Conservation (phyloP, 352 stramenopile genomes). For the Aphanomyces astaci region DNA sequence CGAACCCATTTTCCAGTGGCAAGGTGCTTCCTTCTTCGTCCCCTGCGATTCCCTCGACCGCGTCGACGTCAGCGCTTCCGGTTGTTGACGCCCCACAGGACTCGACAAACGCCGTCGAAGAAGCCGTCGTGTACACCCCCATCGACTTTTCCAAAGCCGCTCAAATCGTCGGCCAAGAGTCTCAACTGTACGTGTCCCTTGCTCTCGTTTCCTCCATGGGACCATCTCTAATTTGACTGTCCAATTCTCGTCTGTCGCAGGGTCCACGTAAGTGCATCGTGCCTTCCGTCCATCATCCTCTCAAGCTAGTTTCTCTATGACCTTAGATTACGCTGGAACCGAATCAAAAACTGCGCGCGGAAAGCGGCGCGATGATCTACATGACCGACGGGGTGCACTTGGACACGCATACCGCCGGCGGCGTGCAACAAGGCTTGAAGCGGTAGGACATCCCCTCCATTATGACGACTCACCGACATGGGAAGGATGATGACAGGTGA, state of each 20-base stretch:
- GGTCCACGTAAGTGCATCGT: conserved; percentile 16
- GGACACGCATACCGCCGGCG: conserved; percentile 87
- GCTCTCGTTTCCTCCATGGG: background rate
- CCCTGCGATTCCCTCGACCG: background rate
- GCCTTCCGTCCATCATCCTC: too few species aligned
- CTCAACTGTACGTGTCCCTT: conserved; percentile 50
- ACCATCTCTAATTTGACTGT: too few species aligned
- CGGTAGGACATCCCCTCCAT: conserved; percentile 51
- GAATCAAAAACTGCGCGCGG: conserved; percentile 86
- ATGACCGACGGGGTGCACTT: conserved; percentile 91
- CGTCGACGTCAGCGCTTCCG: background rate
- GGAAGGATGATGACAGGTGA: conserved; percentile 63
- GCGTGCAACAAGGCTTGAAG: conserved; percentile 78
- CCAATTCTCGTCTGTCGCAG: background rate
- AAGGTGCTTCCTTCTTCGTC: background rate
- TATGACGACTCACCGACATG: background rate
- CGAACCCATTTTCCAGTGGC: conserved; percentile 1
- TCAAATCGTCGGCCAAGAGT: conserved; percentile 74
- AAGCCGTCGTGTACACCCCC: conserved; percentile 45
- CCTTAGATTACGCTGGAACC: conserved; percentile 76
- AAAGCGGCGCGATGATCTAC: conserved; percentile 93
- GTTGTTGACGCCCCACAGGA: background rate
- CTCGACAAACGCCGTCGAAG: conserved; percentile 32
- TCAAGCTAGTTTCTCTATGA: background rate
- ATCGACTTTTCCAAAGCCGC: conserved; percentile 79